These are phyloP conservation scores for Lactarius indigo DNA, from an alignment of 768 basidiomycete genomes.

Conservation along the genomic window DNA sequence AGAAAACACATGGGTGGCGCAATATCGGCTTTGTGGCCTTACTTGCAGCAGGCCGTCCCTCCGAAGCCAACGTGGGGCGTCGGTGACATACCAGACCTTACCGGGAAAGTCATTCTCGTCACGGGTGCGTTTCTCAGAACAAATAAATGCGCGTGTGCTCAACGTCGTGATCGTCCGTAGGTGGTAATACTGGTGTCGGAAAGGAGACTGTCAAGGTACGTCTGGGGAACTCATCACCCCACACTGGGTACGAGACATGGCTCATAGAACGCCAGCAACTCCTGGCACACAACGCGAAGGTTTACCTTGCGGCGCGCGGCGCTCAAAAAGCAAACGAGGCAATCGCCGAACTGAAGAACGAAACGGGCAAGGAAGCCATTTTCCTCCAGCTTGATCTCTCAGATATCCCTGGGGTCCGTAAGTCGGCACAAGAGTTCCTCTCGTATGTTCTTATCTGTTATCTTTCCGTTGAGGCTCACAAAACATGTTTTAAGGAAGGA, in stretches of 20 bases:
- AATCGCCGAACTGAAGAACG: conserved; percentile 48
- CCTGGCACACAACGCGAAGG: conserved; percentile 59
- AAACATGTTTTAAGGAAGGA: conserved; percentile 37
- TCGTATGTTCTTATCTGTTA: conserved; percentile 26
- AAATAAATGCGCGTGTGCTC: conserved; percentile 38
- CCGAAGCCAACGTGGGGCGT: conserved; percentile 42
- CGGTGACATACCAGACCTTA: conserved; percentile 29
- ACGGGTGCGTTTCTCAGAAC: conserved; percentile 32
- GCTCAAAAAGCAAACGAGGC: conserved; percentile 44
- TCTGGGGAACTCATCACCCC: neutral
- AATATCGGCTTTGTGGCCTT: neutral
- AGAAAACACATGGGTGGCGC: neutral
- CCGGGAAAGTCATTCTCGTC: neutral
- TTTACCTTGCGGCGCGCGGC: conserved; percentile 55
- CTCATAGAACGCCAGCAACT: conserved; percentile 38
- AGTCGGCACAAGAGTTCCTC: conserved; percentile 40
- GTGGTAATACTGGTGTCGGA: conserved; percentile 48
- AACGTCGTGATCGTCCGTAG: conserved; percentile 14
- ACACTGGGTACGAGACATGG: too few species aligned
- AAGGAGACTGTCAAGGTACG: conserved; percentile 55
- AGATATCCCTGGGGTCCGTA: conserved; percentile 37
- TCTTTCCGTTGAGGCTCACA: conserved; percentile 9
- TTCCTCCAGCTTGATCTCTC: conserved; percentile 46
- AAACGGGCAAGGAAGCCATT: conserved; percentile 41
- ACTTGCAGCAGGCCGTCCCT: conserved; percentile 35